Percentiles rank a stretch among this genome's conserved stretches.
Conservation (phyloP, 169 alveolate species). For the Babesia gibsoni region DNA sequence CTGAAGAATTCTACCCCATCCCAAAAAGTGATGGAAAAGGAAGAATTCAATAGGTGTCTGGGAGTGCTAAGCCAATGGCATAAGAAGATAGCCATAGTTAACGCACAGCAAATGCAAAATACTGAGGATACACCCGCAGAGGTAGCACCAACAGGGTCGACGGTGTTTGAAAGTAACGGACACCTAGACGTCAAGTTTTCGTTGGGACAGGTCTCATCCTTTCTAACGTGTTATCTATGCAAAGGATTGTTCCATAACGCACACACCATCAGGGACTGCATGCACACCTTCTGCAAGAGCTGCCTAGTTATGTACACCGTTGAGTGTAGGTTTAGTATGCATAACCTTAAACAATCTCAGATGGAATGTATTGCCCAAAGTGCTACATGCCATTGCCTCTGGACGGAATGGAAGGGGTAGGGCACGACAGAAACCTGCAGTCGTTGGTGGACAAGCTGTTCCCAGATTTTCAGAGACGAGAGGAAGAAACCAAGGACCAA, state of each 20-base stretch:
- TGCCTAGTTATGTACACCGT: conserved; percentile 55
- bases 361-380: conserved; percentile 33
- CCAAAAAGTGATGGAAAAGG: neutral
- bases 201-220: conserved; percentile 40
- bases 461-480: conserved; percentile 21
- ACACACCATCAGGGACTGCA: conserved; percentile 68
- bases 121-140: neutral
- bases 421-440: conserved; percentile 43
- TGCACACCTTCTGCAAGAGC: conserved; percentile 72
- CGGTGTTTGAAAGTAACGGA: neutral
- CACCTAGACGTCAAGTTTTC: conserved; percentile 57
- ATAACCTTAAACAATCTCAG: neutral
- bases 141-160: neutral
- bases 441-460: conserved; percentile 47
- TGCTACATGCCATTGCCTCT: conserved; percentile 21
- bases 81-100: neutral
- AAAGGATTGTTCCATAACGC: conserved; percentile 68
- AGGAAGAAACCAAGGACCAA: neutral
- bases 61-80: neutral
- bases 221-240: conserved; percentile 61
- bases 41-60: neutral
- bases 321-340: conserved; percentile 15
- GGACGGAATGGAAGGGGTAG: conserved; percentile 28
- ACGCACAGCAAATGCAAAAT: neutral
- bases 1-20: neutral